These are phyloP conservation scores for Microsporum canis DNA, from an alignment of 2,329 filamentous ascomycete genomes.

Conservation along the genomic window DNA sequence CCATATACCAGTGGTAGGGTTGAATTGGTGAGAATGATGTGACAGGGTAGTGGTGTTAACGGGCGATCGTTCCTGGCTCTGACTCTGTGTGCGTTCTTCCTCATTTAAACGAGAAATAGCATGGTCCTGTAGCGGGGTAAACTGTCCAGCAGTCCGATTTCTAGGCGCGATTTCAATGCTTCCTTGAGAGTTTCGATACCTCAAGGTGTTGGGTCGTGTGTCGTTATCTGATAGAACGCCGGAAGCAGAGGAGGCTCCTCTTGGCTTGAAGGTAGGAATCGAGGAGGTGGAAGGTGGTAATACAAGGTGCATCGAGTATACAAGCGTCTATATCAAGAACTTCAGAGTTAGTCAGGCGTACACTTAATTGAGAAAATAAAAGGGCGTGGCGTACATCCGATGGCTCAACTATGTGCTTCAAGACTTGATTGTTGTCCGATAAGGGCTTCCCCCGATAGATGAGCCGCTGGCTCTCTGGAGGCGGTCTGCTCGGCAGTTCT, in stretches of 20 bases:
- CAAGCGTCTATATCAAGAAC: slow-evolving; percentile 1
- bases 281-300: slow-evolving; percentile 25
- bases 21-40: background rate
- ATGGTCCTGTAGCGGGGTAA: background rate
- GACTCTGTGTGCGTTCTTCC: background rate
- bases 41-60: background rate
- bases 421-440: slow-evolving; percentile 36
- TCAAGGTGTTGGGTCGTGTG: background rate
- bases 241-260: background rate
- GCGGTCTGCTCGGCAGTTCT: slow-evolving; percentile 37
- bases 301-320: slow-evolving; percentile 30
- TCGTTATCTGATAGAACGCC: background rate
- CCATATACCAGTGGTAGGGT: background rate
- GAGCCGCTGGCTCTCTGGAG: slow-evolving; percentile 41
- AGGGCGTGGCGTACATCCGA: slow-evolving; percentile 34
- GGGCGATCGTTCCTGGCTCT: background rate
- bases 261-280: background rate
- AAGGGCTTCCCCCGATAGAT: slow-evolving; percentile 49
- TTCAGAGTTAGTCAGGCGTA: background rate
- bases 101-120: background rate
- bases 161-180: background rate
- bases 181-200: background rate
- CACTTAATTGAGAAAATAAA: background rate
- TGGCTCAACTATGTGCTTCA: slow-evolving; percentile 41
- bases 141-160: background rate